These are phyloP conservation scores for Ascochyta koolunga DNA, from an alignment of 2,329 filamentous ascomycete genomes.

Conservation along the genomic window DNA sequence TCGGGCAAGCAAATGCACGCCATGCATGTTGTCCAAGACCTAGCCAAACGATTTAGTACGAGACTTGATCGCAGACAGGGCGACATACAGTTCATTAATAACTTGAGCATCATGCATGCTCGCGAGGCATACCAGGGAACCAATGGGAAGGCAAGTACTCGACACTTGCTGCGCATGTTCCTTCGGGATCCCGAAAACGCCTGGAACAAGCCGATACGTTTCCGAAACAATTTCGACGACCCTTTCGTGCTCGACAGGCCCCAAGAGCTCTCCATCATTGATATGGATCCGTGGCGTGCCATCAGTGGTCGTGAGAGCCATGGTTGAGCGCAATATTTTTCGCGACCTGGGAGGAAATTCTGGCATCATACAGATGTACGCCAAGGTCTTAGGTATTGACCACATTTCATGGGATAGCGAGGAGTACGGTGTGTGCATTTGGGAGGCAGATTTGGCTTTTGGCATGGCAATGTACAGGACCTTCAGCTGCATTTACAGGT, in stretches of 20 bases:
- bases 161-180: constrained; percentile 48
- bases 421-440: constrained; percentile 12
- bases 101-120: constrained; percentile 46
- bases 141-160: constrained; percentile 32
- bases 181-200: constrained; percentile 42
- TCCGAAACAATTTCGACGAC: constrained; percentile 39
- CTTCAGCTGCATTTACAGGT: constrained; percentile 13
- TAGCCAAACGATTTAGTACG: constrained; percentile 37
- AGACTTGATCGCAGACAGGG: constrained; percentile 43
- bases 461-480: not conserved
- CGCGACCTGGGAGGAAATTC: not conserved
- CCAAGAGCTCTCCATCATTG: constrained; percentile 43
- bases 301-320: constrained; percentile 49
- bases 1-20: constrained; percentile 38
- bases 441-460: constrained; percentile 3
- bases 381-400: constrained; percentile 3
- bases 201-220: constrained; percentile 42
- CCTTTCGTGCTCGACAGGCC: constrained; percentile 38
- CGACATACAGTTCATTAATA: constrained; percentile 48
- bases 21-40: constrained; percentile 35
- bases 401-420: constrained; percentile 4
- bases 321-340: constrained; percentile 26
- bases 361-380: not conserved
- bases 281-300: constrained; percentile 45
- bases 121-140: constrained; percentile 40